Conservation (phyloP, 1,284 basidiomycete genomes). For the Malassezia furfur region DNA sequence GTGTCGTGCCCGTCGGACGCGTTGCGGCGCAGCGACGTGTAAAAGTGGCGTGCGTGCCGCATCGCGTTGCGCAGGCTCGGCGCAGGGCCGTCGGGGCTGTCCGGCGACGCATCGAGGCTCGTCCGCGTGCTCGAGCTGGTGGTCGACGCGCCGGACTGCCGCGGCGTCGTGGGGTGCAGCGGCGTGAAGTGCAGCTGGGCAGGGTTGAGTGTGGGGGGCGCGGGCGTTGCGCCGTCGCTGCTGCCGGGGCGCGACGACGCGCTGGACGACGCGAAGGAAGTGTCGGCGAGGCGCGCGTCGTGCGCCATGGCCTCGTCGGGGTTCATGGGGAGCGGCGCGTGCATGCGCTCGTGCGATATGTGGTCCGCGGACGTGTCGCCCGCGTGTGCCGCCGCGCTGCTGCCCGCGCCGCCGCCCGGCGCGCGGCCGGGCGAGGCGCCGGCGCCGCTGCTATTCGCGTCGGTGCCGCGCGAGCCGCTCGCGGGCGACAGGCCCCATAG, state of each 20-base stretch:
- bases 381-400: background rate
- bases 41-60: slow-evolving; percentile 14
- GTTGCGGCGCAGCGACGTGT: slow-evolving; percentile 7
- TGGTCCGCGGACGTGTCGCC: background rate
- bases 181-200: background rate
- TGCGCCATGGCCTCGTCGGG: background rate
- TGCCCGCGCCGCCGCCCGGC: background rate
- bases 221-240: background rate
- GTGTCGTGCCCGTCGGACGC: background rate
- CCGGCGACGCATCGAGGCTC: slow-evolving; percentile 1
- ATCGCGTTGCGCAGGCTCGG: slow-evolving; percentile 9
- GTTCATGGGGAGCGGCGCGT: background rate
- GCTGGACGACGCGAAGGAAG: background rate
- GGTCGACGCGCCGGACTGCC: background rate
- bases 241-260: background rate
- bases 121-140: background rate
- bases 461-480: background rate
- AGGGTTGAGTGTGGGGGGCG: background rate
- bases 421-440: background rate
- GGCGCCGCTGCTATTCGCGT: background rate
- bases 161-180: background rate
- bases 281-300: background rate
- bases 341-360: background rate
- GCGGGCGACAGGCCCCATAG: background rate
- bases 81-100: background rate